phyloP scores from a whole-genome alignment of 1,139 yeast genomes.

The Nakaseomyces uthaithaninus region DNA sequence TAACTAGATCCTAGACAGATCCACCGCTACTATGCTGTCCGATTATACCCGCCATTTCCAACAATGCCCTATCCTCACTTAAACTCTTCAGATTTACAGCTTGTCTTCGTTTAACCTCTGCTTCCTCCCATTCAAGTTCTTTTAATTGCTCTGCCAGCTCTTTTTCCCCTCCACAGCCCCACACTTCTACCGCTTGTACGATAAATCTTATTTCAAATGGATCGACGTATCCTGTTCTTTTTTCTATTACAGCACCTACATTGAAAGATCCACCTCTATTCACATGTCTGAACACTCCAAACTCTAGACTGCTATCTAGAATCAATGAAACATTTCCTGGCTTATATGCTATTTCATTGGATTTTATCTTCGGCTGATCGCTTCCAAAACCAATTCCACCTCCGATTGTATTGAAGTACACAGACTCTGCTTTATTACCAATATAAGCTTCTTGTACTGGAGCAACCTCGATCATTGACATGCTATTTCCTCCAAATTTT shows the following conservation, averaged over 20 bases:
- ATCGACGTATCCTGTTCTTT: conserved; percentile 20
- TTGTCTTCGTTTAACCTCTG: conserved; percentile 73
- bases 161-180: conserved; percentile 80
- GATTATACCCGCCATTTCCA: conserved; percentile 86
- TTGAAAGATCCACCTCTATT: conserved; percentile 45
- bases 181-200: conserved; percentile 73
- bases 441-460: conserved; percentile 57
- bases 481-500: conserved; percentile 56
- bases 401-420: conserved; percentile 60
- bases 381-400: conserved; percentile 81
- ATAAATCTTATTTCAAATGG: conserved; percentile 61
- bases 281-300: conserved; percentile 67
- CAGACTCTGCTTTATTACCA: conserved; percentile 32
- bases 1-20: conserved; percentile 39
- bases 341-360: conserved; percentile 35
- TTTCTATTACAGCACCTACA: conserved; percentile 27
- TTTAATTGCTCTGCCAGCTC: conserved; percentile 69
- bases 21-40: conserved; percentile 68
- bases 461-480: conserved; percentile 51
- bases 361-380: conserved; percentile 48
- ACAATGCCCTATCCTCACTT: conserved; percentile 76
- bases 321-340: conserved; percentile 75
- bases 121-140: conserved; percentile 87
- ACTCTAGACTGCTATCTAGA: conserved; percentile 69
- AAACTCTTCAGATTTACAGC: conserved; percentile 54